phyloP scores from a whole-genome alignment of 768 basidiomycete species.

The Suillus alpinus region DNA sequence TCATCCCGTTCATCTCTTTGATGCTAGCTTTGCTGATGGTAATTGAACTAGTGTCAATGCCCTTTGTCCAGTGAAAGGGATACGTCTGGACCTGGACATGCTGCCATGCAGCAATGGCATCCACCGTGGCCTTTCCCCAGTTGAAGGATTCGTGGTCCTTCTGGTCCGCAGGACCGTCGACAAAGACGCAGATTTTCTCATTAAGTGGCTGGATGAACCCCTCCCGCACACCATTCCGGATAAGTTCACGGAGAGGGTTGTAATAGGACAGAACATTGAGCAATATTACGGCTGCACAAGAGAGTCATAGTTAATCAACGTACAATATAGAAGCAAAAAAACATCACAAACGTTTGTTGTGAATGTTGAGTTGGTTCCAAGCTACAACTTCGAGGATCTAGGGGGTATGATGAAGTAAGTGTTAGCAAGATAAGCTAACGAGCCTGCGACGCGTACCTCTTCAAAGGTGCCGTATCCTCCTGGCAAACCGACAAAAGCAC shows the following conservation, averaged over 20 bases:
- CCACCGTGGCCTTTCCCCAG: constrained; percentile 73
- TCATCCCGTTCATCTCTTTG: constrained; percentile 18
- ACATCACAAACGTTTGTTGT: neutral
- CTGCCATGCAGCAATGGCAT: constrained; percentile 63
- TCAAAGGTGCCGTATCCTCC: constrained; percentile 98
- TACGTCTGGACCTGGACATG: constrained; percentile 26
- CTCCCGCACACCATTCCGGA: constrained; percentile 60
- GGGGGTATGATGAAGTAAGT: too few species aligned
- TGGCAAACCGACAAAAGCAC: constrained; percentile 87
- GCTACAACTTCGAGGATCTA: neutral
- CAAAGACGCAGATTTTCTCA: constrained; percentile 62
- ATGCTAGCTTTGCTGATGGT: neutral
- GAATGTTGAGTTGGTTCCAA: neutral
- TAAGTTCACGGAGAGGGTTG: constrained; percentile 35
- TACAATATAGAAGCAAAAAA: too few species aligned
- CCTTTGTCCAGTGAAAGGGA: constrained; percentile 51
- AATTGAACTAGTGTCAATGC: constrained; percentile 33
- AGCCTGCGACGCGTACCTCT: constrained; percentile 50
- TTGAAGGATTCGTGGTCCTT: constrained; percentile 59
- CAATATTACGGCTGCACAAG: too few species aligned
- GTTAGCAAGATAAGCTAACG: constrained; percentile 11
- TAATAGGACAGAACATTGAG: constrained; percentile 39
- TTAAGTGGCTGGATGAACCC: constrained; percentile 74
- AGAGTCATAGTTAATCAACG: too few species aligned
- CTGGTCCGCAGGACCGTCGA: constrained; percentile 64